Evolutionary conservation across 2,329 filamentous ascomycete genomes (phyloP), one percentile per base, ranked within the genome.

Genomic region (Phyllosticta citriasiana): DNA sequence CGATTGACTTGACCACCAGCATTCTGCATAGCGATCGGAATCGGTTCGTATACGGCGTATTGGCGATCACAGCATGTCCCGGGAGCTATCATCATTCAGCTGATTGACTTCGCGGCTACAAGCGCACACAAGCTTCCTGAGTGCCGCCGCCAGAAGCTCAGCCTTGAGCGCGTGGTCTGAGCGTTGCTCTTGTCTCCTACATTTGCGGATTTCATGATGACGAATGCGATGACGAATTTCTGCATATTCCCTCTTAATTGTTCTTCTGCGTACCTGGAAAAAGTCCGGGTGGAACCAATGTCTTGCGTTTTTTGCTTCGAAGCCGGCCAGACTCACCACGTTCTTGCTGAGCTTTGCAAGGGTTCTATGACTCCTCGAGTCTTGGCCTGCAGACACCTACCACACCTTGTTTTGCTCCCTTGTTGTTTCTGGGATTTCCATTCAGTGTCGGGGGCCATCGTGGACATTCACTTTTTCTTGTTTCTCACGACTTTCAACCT

Each of bases 11-110:
- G 19, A 22, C 6, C 51, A 53, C 51, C 10, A 25, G 51, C 51
- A 53, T 53, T 53, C 33, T 61, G 59, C 59, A 61, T 61, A 61
- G 58, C 59, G 59, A 57, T 57, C 53, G 55, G 59, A 54, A 25
- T 53, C 53, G 52, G 35, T 35, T 54, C 53, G 57, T 30, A 56
- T 27, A 30, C 26, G 59, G 59, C 59, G 59, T 61, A 61, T n/a
- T 25, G 54, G 59, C 59, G 53, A 53, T 50, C 26, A 53, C 35
- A 12, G 33, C 33, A 40, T 40, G 51, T 53, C 7, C 26, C 24
- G 47, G 59, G 16, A 47, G 54, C 40, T 22, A 60, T 6, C 14
- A 40, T 40, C 33, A 40, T 12, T 14, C 33, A 50, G 50, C 54
- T 53, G 59, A 52, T 57, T 56, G 16, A 26, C 6, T 51, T 59